Percentiles rank a stretch among this genome's conserved stretches.
These are phyloP conservation scores for Dothiorella sarmentorum DNA, from an alignment of 2,329 filamentous ascomycete species.

Conservation along the genomic window DNA sequence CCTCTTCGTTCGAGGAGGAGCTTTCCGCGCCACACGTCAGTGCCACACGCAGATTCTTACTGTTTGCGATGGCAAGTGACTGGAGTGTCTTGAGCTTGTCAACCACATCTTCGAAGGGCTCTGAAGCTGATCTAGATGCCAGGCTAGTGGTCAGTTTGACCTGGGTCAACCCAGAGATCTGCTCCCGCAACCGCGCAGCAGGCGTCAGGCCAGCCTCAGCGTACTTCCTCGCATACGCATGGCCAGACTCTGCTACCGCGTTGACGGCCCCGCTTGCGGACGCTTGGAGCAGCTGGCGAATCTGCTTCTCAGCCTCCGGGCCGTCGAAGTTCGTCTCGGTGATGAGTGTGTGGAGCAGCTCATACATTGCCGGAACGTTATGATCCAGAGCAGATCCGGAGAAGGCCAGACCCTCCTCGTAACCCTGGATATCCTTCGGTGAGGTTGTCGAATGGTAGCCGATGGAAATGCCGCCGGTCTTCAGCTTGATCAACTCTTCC, in stretches of 20 bases:
- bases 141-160: slow-evolving; percentile 79
- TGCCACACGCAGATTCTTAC: slow-evolving; percentile 69
- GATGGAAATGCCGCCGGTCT: slow-evolving; percentile 85
- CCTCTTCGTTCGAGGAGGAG: slow-evolving; percentile 64
- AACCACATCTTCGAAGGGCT: slow-evolving; percentile 72
- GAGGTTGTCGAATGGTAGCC: slow-evolving; percentile 80
- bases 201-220: slow-evolving; percentile 76
- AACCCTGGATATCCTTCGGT: slow-evolving; percentile 66
- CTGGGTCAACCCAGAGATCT: slow-evolving; percentile 86
- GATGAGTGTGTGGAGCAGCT: slow-evolving; percentile 75
- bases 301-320: slow-evolving; percentile 73
- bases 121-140: slow-evolving; percentile 66
- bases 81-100: slow-evolving; percentile 83
- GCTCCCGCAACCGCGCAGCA: slow-evolving; percentile 70
- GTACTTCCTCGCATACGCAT: slow-evolving; percentile 78
- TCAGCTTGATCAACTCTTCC: slow-evolving; percentile 92
- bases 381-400: slow-evolving; percentile 84
- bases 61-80: slow-evolving; percentile 66
- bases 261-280: slow-evolving; percentile 88
- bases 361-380: slow-evolving; percentile 88
- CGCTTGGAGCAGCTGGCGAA: slow-evolving; percentile 81
- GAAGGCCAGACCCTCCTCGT: slow-evolving; percentile 78
- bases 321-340: slow-evolving; percentile 87
- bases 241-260: slow-evolving; percentile 84
- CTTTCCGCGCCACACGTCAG: slow-evolving; percentile 82